Conservation (phyloP, 2,329 filamentous ascomycete genomes). For the Pyricularia grisea region DNA sequence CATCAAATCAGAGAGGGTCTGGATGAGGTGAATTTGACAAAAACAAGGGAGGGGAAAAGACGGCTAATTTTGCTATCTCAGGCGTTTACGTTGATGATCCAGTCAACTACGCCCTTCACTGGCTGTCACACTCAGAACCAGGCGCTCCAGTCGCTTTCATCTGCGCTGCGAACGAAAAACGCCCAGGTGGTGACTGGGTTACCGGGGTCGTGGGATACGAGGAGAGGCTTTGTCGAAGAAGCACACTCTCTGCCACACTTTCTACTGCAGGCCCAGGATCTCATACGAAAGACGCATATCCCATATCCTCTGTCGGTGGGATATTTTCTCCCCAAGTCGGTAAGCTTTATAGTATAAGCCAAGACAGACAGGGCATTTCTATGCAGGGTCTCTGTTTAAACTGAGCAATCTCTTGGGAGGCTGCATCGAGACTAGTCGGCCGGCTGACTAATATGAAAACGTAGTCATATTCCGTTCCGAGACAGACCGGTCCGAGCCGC, state of each 20-base stretch:
- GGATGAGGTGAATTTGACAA: background rate
- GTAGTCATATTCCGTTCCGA: constrained; percentile 63
- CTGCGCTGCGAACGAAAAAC: constrained; percentile 67
- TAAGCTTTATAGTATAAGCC: constrained; percentile 22
- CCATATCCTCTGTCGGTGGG: constrained; percentile 59
- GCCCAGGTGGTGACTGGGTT: constrained; percentile 74
- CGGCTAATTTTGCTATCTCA: constrained; percentile 10
- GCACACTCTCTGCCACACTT: constrained; percentile 62
- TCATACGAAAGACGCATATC: constrained; percentile 48
- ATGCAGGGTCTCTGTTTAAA: background rate
- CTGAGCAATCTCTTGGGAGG: background rate
- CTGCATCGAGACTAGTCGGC: background rate
- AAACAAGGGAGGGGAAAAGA: background rate
- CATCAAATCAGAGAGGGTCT: background rate
- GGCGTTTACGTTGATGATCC: constrained; percentile 48
- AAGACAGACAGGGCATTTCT: background rate
- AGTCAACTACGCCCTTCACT: constrained; percentile 50
- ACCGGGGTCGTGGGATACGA: constrained; percentile 51
- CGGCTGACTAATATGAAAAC: background rate
- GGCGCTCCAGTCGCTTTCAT: constrained; percentile 51
- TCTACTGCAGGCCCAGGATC: constrained; percentile 47
- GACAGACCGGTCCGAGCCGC: constrained; percentile 53
- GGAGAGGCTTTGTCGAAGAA: constrained; percentile 66
- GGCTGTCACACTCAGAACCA: constrained; percentile 26
- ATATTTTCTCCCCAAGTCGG: constrained; percentile 61